Conservation (phyloP, 805 yeast species). For the Priceomyces medius region DNA sequence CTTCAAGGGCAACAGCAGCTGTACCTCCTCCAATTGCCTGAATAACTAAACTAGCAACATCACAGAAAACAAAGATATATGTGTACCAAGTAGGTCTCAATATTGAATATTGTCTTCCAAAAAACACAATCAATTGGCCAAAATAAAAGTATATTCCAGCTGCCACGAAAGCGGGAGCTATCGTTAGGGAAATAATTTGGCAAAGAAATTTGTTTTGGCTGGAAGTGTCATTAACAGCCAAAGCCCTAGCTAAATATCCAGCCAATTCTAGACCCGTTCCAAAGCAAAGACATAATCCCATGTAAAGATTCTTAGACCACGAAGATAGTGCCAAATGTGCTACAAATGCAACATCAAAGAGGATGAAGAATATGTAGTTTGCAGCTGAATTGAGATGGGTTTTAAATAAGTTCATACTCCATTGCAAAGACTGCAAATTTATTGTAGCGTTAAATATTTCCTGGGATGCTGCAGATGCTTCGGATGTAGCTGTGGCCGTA, state of each 20-base stretch:
- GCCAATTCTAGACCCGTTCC: conserved; percentile 61
- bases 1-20: conserved; percentile 49
- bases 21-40: conserved; percentile 80
- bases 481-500: conserved; percentile 30
- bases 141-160: conserved; percentile 77
- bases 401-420: conserved; percentile 32
- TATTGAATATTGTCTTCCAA: conserved; percentile 52
- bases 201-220: conserved; percentile 47
- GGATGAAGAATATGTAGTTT: conserved; percentile 54
- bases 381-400: conserved; percentile 49
- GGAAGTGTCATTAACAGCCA: conserved; percentile 37
- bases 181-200: conserved; percentile 67
- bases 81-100: conserved; percentile 61
- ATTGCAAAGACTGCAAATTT: conserved; percentile 15
- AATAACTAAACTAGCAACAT: conserved; percentile 58
- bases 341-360: conserved; percentile 54
- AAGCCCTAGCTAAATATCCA: conserved; percentile 65
- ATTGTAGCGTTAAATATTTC: conserved; percentile 20
- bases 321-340: conserved; percentile 32
- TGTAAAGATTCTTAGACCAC: conserved; percentile 61
- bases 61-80: conserved; percentile 63
- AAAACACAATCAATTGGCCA: conserved; percentile 63
- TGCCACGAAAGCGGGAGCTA: conserved; percentile 83
- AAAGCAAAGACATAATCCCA: conserved; percentile 53
- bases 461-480: conserved; percentile 17